A percentile compares a stretch with the other conserved stretches of the same genome.
These are phyloP conservation scores for Pseudovirgaria hyperparasitica DNA, from an alignment of 2,329 filamentous ascomycete species.

Conservation along the genomic window DNA sequence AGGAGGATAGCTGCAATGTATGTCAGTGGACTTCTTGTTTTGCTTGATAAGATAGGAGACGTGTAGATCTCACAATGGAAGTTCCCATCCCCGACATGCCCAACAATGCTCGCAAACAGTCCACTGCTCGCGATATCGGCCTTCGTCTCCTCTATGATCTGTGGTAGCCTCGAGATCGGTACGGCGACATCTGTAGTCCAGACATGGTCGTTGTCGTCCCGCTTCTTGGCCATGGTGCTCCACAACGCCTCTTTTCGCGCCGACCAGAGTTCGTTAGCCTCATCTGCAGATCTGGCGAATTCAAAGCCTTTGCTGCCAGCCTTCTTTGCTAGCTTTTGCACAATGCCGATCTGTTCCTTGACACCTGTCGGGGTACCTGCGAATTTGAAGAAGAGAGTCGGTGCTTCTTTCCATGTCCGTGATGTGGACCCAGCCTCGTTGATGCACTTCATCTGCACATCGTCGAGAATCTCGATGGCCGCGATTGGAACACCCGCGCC, in stretches of 20 bases:
- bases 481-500: slow-evolving; percentile 71
- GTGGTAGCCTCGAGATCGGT: slow-evolving; percentile 56
- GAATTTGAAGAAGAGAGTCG: slow-evolving; percentile 68
- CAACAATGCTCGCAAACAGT: slow-evolving; percentile 53
- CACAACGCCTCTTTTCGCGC: slow-evolving; percentile 64
- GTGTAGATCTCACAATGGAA: slow-evolving; percentile 46
- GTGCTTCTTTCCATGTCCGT: slow-evolving; percentile 54
- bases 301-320: slow-evolving; percentile 55
- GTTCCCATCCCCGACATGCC: slow-evolving; percentile 64
- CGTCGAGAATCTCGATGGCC: slow-evolving; percentile 86
- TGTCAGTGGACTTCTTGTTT: slow-evolving; percentile 4
- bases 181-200: slow-evolving; percentile 78
- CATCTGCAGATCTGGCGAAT: slow-evolving; percentile 51
- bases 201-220: slow-evolving; percentile 44
- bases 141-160: slow-evolving; percentile 68
- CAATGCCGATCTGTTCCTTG: slow-evolving; percentile 64
- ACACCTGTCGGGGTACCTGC: slow-evolving; percentile 54
- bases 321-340: slow-evolving; percentile 46
- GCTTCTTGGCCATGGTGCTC: slow-evolving; percentile 54
- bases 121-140: slow-evolving; percentile 50
- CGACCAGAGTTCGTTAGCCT: slow-evolving; percentile 60
- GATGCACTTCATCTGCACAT: slow-evolving; percentile 72
- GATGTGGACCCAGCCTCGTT: slow-evolving; percentile 53
- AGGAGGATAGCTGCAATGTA: slow-evolving; percentile 40
- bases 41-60: slow-evolving; percentile 4